phyloP scores from a whole-genome alignment of 495 filamentous ascomycete genomes.

The Penicillium egyptiacum region DNA sequence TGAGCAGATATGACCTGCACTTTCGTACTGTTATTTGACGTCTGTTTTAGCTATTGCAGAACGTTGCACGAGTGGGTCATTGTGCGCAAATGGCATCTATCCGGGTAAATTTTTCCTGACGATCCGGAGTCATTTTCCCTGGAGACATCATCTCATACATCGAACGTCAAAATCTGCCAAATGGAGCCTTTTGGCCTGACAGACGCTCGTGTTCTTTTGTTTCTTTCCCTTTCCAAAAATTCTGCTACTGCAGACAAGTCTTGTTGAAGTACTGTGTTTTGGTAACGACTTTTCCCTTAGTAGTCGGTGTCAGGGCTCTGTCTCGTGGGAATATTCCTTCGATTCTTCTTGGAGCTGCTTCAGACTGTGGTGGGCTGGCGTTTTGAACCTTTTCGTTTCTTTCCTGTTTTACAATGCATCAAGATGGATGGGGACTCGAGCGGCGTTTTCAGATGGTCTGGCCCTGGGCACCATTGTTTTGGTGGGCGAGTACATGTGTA shows the following conservation, averaged over 20 bases:
- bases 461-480: conserved; percentile 16
- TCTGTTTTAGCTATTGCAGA: conserved; percentile 17
- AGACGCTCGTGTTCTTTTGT: background rate
- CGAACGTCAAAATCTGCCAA: background rate
- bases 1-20: conserved; percentile 3
- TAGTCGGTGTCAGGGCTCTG: background rate
- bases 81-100: conserved; percentile 16
- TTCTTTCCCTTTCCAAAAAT: background rate
- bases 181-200: background rate
- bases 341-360: background rate
- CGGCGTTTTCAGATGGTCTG: conserved; percentile 26
- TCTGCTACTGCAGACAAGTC: background rate
- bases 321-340: conserved; percentile 1
- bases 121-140: conserved; percentile 10
- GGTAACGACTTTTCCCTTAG: conserved; percentile 2
- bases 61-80: background rate
- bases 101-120: conserved; percentile 22
- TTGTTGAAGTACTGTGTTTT: background rate
- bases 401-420: conserved; percentile 22
- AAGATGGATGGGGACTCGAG: conserved; percentile 22
- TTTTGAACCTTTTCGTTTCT: conserved; percentile 6
- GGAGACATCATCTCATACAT: background rate
- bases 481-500: conserved; percentile 16
- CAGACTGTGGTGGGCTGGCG: background rate
- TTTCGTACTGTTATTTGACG: conserved; percentile 5